Evolutionary conservation across 805 yeast species (phyloP), one percentile per base, ranked within the genome.

Genomic region (Grigorovia yakushimaensis): DNA sequence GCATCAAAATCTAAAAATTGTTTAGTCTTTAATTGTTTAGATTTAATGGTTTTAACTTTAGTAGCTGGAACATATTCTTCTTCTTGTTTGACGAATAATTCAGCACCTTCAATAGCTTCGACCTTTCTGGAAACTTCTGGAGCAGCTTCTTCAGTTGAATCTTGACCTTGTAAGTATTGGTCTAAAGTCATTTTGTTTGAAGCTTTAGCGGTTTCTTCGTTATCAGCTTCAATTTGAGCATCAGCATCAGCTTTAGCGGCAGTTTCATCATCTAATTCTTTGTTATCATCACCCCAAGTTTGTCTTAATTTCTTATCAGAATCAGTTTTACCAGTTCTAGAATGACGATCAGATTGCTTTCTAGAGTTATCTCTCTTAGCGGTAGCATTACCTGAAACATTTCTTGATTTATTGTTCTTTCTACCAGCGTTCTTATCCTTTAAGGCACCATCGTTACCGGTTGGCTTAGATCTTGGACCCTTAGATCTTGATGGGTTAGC

Each of bases 361-460:
- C 70, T 67, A 72, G 79, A 79, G 65, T 74, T 71, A 61, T 77
- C 66, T 62, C 77, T 77, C 58, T 79, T 78, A 48, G 73, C 59
- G 50, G 73, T 61, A 53, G 74, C 64, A 59, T 79, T 74, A 58
- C 77, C 78, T 58, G 78, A 80, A 53, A 71, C 73, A 43, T 68
- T 67, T 56, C 64, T 70, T 52, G 73, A 64, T 56, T 67, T 70
- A 74, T 77, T 71, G 69, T 77, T 77, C 52, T 66, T 52, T 58
- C 78, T 77, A 77, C 93, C 93, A 69, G 82, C 79, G 65, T 70
- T 65, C 74, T 78, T 81, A 77, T 73, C 79, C 70, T 73, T 81
- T 69, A 81, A 71, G 54, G 94, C 95, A 60, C 88, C 95, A 64
- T 88, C 95, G 76, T 87, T 88, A 70, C 93, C 95, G 59, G 87